A percentile compares a stretch with the other conserved stretches of the same genome.
Conservation (phyloP, 2,329 filamentous ascomycete species). For the Epicoccum sorghinum region DNA sequence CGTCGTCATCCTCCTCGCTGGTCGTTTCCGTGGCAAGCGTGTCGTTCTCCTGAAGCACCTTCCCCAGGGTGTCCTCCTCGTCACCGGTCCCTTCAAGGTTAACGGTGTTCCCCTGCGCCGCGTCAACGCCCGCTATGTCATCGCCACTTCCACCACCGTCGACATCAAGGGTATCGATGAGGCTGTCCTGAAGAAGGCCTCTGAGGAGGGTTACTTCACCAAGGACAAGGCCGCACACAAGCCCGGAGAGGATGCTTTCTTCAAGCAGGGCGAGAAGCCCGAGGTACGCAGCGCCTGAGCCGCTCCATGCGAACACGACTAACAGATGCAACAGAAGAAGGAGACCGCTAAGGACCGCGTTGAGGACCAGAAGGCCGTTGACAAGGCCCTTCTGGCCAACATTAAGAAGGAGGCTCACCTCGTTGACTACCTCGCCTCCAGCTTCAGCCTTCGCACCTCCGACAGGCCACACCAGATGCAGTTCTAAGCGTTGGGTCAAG, state of each 20-base stretch:
- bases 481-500: constrained; percentile 69
- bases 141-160: constrained; percentile 85
- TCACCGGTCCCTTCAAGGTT: constrained; percentile 99
- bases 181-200: constrained; percentile 76
- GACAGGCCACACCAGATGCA: constrained; percentile 99
- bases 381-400: constrained; percentile 91
- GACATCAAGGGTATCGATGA: constrained; percentile 83
- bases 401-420: constrained; percentile 99
- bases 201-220: constrained; percentile 87
- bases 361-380: constrained; percentile 97
- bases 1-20: constrained; percentile 98
- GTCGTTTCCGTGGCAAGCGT: constrained; percentile 99
- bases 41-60: constrained; percentile 98
- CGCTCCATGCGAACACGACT: constrained; percentile 13
- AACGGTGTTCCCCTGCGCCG: constrained; percentile 97
- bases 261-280: constrained; percentile 98
- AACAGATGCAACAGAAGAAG: constrained; percentile 77
- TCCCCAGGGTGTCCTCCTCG: constrained; percentile 95
- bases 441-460: constrained; percentile 98
- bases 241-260: constrained; percentile 97
- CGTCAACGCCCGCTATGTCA: constrained; percentile 92
- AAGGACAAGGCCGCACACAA: constrained; percentile 95
- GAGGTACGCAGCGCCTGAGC: constrained; percentile 68
- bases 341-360: constrained; percentile 88
- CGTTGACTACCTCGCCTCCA: constrained; percentile 88